Evolutionary conservation across 202 grass and related monocot genomes (phyloP), one percentile per base, ranked within the genome.

Genomic region (Panicum virgatum): DNA sequence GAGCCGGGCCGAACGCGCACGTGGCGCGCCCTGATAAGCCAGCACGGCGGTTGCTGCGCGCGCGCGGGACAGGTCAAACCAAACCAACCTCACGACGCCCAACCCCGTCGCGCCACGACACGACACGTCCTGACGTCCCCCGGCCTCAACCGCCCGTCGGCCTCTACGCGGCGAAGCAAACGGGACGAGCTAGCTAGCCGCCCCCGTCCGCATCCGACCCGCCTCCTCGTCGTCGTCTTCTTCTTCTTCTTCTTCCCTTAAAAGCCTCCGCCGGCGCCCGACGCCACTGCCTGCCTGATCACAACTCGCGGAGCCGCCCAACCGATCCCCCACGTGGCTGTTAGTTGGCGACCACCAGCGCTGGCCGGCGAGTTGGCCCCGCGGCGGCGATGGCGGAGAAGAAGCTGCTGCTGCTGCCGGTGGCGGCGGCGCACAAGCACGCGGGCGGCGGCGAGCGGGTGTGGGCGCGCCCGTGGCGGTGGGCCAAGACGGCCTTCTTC

Each of bases 401-500:
- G 88, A 50, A 78, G 32, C 36, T 62, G 20, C 58, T 69, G 56
- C 34, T 83, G 60, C 46, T 72, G 69, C 16, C 48, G 69, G 27
- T 32, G 46, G 27, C 48, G 46, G 69, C 10, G 69, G 45, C 44
- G 69, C 75, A 87, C 57, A 73, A 97, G 87, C 69, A 97, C 54
- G 60, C 5, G 14, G 81, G 42, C 36, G 56, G 42, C 12, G 81
- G 42, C 7, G 77, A 89, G 73, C 43, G 64, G 51, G 3, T 73
- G 44, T 92, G 75, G 85, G 79, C 78, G 39, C 90, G 88, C 37
- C 88, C 90, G 61, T 93, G 93, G 93, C 80, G 96, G 16, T 91
- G 89, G 89, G 72, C 88, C 75, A 96, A 96, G 90, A 94, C 96
- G 15, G 63, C 81, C 54, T 99, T 93, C 87, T 93, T 99, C 83